These are phyloP conservation scores for Hypericum perforatum DNA, from an alignment of 345 rosid species.

Conservation along the genomic window DNA sequence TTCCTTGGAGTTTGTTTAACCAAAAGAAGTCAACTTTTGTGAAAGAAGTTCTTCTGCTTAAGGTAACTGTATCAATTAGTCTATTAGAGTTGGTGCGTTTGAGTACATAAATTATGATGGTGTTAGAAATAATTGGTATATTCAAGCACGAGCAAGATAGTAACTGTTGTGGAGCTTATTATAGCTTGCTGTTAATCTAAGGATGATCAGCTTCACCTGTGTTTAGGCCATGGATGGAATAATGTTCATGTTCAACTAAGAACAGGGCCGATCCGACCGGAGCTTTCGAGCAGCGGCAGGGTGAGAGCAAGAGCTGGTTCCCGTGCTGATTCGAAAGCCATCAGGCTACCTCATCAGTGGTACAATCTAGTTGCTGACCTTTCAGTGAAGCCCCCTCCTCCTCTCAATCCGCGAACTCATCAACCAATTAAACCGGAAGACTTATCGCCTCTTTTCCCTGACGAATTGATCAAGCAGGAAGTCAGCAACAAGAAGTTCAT, in stretches of 20 bases:
- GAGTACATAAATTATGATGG: no score
- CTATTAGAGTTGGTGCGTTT: no score
- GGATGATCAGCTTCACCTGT: neutral
- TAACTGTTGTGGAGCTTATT: neutral
- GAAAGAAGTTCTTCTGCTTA: neutral
- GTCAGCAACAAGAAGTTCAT: slow-evolving; percentile 53
- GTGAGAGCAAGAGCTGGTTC: slow-evolving; percentile 33
- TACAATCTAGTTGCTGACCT: slow-evolving; percentile 80
- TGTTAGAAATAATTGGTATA: no score
- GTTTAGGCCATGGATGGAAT: slow-evolving; percentile 9
- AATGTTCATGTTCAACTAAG: slow-evolving; percentile 16
- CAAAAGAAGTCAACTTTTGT: neutral
- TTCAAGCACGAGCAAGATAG: no score
- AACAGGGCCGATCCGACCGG: slow-evolving; percentile 13
- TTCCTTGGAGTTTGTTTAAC: neutral
- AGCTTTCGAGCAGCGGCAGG: slow-evolving; percentile 31
- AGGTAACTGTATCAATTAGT: no score
- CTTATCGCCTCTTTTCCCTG: slow-evolving; percentile 66
- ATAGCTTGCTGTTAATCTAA: neutral
- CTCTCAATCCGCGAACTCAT: slow-evolving; percentile 63
- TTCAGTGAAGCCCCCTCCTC: slow-evolving; percentile 73
- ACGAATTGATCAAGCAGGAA: slow-evolving; percentile 82
- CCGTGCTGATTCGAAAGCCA: slow-evolving; percentile 16
- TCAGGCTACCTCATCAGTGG: slow-evolving; percentile 56
- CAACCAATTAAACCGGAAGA: slow-evolving; percentile 68